A percentile compares a stretch with the other conserved stretches of the same genome.
phyloP scores from a whole-genome alignment of 139 green algal species.

The Volvox africanus region DNA sequence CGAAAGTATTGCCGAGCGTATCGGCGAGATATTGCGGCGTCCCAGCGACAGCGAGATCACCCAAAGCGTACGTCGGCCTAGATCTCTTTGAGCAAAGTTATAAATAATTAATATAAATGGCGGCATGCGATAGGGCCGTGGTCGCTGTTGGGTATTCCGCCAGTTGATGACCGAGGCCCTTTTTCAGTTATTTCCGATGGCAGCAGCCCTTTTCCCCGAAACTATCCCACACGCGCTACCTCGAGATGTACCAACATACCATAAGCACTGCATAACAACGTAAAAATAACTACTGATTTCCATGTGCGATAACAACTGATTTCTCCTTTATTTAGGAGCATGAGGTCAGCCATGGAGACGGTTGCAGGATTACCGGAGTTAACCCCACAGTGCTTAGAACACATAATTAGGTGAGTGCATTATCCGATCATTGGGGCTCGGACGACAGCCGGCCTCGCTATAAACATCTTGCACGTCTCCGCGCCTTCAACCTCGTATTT shows the following conservation, averaged over 20 bases:
- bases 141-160: no score
- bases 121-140: no score
- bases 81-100: not conserved
- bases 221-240: not conserved
- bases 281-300: no score
- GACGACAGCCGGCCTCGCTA: no score
- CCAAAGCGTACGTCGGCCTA: no score
- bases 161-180: no score
- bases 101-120: no score
- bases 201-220: not conserved
- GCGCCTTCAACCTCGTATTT: not conserved
- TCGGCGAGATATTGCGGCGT: not conserved
- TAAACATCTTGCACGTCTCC: not conserved
- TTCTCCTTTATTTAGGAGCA: no score
- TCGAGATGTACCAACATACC: not conserved
- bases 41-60: no score
- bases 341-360: not conserved
- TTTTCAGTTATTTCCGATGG: not conserved
- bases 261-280: no score
- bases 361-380: not conserved
- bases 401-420: constrained; percentile 23
- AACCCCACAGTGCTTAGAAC: constrained; percentile 11
- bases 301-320: no score
- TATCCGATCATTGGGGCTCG: not conserved
- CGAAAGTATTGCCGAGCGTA: not conserved